phyloP scores from a whole-genome alignment of 73 alveolate species.

The Diophrys sp. region DNA sequence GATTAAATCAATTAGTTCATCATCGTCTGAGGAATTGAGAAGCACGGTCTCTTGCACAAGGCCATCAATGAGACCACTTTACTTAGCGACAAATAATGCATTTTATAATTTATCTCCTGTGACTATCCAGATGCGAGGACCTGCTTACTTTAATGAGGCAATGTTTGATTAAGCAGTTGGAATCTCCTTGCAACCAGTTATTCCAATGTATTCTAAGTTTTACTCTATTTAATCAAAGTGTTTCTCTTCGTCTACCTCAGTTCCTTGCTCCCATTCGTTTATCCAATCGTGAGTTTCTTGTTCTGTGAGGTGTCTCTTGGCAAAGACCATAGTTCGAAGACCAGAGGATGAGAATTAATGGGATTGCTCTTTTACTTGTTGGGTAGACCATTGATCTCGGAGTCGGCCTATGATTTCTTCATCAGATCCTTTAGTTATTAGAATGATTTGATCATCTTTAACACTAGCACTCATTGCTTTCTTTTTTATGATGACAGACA shows the following conservation, averaged over 20 bases:
- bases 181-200: background rate
- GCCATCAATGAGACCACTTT: background rate
- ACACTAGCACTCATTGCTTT: no score
- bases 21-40: background rate
- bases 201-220: background rate
- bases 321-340: constrained; percentile 49
- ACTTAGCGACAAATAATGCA: constrained; percentile 68
- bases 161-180: no score
- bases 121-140: constrained; percentile 61
- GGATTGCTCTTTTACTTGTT: background rate
- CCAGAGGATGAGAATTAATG: constrained; percentile 48
- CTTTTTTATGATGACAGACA: constrained; percentile 68
- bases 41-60: background rate
- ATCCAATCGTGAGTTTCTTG: background rate
- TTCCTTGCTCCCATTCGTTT: background rate
- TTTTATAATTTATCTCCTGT: constrained; percentile 84
- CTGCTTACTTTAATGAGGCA: background rate
- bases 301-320: background rate
- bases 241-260: background rate
- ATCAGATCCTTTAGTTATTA: constrained; percentile 82
- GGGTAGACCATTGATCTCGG: background rate
- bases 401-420: constrained; percentile 53
- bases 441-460: constrained; percentile 14
- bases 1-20: background rate
- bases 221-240: background rate